Conservation (phyloP, 2,329 filamentous ascomycete species). For the Xenoacremonium recifei region DNA sequence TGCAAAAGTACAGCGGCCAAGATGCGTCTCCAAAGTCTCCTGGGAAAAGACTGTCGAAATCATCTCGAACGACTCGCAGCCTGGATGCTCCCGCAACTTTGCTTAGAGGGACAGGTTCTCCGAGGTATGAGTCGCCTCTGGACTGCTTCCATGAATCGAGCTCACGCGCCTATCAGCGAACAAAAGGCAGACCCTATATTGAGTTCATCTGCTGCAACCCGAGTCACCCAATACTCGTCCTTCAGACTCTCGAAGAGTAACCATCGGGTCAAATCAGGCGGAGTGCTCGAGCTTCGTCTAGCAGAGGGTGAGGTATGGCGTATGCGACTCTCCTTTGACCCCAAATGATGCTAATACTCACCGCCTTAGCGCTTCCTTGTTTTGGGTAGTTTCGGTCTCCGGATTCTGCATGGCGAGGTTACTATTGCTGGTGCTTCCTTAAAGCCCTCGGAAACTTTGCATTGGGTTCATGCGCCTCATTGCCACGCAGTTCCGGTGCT, state of each 20-base stretch:
- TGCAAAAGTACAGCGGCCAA: slow-evolving; percentile 19
- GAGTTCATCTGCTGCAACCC: no score
- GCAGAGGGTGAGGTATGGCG: slow-evolving; percentile 50
- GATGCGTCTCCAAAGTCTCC: slow-evolving; percentile 12
- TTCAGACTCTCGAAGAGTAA: slow-evolving; percentile 47
- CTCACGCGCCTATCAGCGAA: no score
- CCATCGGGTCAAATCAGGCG: slow-evolving; percentile 36
- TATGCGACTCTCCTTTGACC: no score
- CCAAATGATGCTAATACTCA: slow-evolving; percentile 13
- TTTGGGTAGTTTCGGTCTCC: slow-evolving; percentile 67
- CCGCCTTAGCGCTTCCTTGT: slow-evolving; percentile 55
- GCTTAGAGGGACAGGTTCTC: slow-evolving; percentile 6
- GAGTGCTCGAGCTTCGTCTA: slow-evolving; percentile 41
- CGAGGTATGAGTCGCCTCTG: no score
- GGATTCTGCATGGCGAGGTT: slow-evolving; percentile 59
- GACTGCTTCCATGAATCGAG: no score
- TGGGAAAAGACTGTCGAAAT: slow-evolving; percentile 17
- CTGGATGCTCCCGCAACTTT: slow-evolving; percentile 9
- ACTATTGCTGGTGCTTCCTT: slow-evolving; percentile 66
- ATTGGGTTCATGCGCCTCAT: slow-evolving; percentile 64
- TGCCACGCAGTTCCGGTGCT: slow-evolving; percentile 71
- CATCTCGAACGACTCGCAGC: slow-evolving; percentile 8
- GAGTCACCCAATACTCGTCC: slow-evolving; percentile 39
- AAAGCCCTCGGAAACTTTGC: slow-evolving; percentile 40
- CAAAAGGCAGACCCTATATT: no score